Percentiles rank a stretch among this genome's conserved stretches.
These are phyloP conservation scores for Microbotryum violaceum DNA, from an alignment of 1,284 basidiomycete species.

Conservation along the genomic window DNA sequence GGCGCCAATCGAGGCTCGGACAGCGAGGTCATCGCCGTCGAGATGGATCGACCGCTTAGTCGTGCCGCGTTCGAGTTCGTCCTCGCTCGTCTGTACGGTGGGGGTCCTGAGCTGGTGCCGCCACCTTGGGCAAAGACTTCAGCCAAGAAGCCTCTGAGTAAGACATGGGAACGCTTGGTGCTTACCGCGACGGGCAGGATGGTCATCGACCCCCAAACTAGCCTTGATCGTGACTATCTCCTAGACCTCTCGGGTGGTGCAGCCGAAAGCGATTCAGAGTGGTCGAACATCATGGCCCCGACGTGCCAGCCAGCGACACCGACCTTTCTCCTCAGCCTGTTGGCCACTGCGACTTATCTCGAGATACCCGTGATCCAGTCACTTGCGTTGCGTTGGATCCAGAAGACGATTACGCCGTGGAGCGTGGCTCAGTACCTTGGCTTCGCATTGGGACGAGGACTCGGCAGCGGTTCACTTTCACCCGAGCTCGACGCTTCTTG, in stretches of 20 bases:
- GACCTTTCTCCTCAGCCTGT: conserved; percentile 71
- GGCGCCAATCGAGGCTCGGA: background rate
- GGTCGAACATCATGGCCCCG: background rate
- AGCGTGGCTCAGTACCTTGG: conserved; percentile 67
- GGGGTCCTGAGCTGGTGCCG: conserved; percentile 9
- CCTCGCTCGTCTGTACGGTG: conserved; percentile 13
- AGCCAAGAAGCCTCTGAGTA: background rate
- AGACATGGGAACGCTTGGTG: conserved; percentile 6
- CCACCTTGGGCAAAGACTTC: conserved; percentile 8
- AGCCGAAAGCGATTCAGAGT: background rate
- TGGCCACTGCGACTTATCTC: conserved; percentile 78
- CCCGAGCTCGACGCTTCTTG: conserved; percentile 51
- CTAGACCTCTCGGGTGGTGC: no score
- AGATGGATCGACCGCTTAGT: conserved; percentile 31
- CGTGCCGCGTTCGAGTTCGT: conserved; percentile 29
- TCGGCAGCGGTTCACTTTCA: conserved; percentile 48
- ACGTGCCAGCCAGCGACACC: conserved; percentile 68
- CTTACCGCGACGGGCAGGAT: conserved; percentile 14
- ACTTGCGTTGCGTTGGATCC: conserved; percentile 62
- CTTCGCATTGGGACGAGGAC: conserved; percentile 70
- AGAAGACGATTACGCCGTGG: conserved; percentile 68
- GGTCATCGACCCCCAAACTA: no score
- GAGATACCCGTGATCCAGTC: conserved; percentile 69
- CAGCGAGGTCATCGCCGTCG: conserved; percentile 41
- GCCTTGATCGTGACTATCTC: no score